Base-by-base conservation (phyloP, 352 stramenopile species). In the Pythium folliculosum region DNA sequence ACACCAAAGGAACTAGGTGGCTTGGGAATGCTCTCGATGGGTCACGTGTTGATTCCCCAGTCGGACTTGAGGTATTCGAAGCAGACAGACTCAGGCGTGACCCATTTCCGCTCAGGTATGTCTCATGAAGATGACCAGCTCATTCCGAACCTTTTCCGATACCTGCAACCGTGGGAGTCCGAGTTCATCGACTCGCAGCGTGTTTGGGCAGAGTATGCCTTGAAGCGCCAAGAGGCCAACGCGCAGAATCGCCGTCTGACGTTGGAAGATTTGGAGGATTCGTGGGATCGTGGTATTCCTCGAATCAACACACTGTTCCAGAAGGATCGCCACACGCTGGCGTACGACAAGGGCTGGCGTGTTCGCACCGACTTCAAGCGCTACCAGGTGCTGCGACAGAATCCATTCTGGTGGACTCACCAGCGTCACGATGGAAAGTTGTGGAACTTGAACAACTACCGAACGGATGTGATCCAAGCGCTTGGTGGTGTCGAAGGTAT, bases 401-500 rank as follows among this genome's bases (percentile, higher is more conserved):
- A 99, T 70, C 97, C 97, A 35, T 99, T 99, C 76, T 99, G 97
- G 97, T 99, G 97, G 98, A 99, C 97, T 19, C 92, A 98, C 73
- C 89, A 97, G 70, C 92, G 97, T 5, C 98, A 99, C 75, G 98
- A 99, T 80, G 98, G 98, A 69, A 99, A 99, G 72, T 78, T 99
- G 35, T 99, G 98, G 98, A 99, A 99, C 82, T 75, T 99, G 23
- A 99, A 99, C 86, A 99, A 99, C 60, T 99, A 99, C 74, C 93
- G 98, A 60, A 99, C 98, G 44, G 98, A 99, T 85, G 99, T 99
- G 93, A 99, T 99, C 69, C 98, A 99, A 76, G 97, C 97, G 21
- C 84, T 99, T 23, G 98, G 98, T 72, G 98, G 98, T 64, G 97
- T 99, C 7, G 97, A 99, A 88, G 97, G 97, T 63, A 99, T 99